A percentile compares a stretch with the other conserved stretches of the same genome.
Conservation (phyloP, 371 early-diverging fungal genomes). For the Dichotomocladium elegans region DNA sequence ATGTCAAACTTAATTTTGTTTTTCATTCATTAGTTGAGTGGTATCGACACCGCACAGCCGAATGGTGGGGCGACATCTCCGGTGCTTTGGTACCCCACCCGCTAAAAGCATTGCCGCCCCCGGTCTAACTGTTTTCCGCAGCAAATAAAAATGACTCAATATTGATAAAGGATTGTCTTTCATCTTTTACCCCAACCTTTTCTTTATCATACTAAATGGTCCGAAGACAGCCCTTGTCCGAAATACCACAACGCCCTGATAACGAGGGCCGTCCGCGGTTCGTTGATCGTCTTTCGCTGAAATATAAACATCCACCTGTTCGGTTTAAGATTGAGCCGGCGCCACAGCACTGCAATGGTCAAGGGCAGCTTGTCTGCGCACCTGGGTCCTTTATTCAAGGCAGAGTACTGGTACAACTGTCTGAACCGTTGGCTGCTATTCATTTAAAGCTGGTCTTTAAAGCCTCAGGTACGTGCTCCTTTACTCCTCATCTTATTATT, state of each 20-base stretch:
- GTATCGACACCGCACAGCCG: constrained; percentile 53
- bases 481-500: no score
- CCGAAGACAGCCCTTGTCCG: not conserved
- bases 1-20: not conserved
- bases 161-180: not conserved
- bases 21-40: constrained; percentile 46
- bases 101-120: constrained; percentile 40
- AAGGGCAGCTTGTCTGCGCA: constrained; percentile 13
- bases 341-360: constrained; percentile 5
- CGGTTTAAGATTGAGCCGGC: constrained; percentile 12
- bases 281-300: constrained; percentile 1
- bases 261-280: not conserved
- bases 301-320: constrained; percentile 8
- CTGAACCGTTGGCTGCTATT: constrained; percentile 27
- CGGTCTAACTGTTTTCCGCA: constrained; percentile 1
- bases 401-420: constrained; percentile 17
- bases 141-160: constrained; percentile 3
- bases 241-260: not conserved
- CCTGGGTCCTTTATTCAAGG: constrained; percentile 38
- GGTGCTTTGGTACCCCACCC: constrained; percentile 53
- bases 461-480: constrained; percentile 27
- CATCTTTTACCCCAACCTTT: not conserved
- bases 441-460: constrained; percentile 31
- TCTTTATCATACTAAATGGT: not conserved
- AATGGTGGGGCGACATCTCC: constrained; percentile 64